Base-by-base conservation (phyloP, 2,329 filamentous ascomycete genomes). In the Diaporthe destruens region DNA sequence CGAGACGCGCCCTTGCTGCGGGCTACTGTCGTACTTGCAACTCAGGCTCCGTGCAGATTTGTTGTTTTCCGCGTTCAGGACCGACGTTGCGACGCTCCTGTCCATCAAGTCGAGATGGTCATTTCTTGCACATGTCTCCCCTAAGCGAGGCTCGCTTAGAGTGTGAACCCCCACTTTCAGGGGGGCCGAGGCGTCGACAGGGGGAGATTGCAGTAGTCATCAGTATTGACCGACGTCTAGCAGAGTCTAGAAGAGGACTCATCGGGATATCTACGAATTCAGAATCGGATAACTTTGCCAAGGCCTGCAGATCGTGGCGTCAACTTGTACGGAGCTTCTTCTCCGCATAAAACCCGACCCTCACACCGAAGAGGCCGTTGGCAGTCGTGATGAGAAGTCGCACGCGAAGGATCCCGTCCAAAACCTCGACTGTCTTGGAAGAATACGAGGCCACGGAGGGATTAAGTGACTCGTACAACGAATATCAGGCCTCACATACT, bases 241-340 rank as follows among this genome's bases (percentile, higher is more conserved):
- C 36, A n/a, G 34, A 11, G 25, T 11, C 34, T 7, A 34, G 18
- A 29, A 55, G 20, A 16, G 20, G 25, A 8, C n/a, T n/a, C n/a
- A n/a, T n/a, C n/a, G n/a, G n/a, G n/a, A n/a, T n/a, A n/a, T n/a
- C n/a, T n/a, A n/a, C n/a, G n/a, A n/a, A n/a, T n/a, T n/a, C n/a
- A n/a, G n/a, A n/a, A 34, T 23, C 59, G 23, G 59, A 65, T 49
- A 14, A 36, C 25, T 51, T 65, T 49, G 59, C 59, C 59, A 34
- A 65, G 59, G 6, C 59, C 47, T 18, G 2, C 4, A 2, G 20
- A 49, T 3, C 23, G n/a, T 65, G 32, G 59, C 44, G 20, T 29
- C 29, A 29, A 29, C 2, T 29, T 2, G 29, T 65, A 29, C 36
- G 18, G 4, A 25, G 2, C 29, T 3, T 12, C 9, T 36, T 51